phyloP scores from a whole-genome alignment of 208 protist genomes.

The Wallacemonas sp. region DNA sequence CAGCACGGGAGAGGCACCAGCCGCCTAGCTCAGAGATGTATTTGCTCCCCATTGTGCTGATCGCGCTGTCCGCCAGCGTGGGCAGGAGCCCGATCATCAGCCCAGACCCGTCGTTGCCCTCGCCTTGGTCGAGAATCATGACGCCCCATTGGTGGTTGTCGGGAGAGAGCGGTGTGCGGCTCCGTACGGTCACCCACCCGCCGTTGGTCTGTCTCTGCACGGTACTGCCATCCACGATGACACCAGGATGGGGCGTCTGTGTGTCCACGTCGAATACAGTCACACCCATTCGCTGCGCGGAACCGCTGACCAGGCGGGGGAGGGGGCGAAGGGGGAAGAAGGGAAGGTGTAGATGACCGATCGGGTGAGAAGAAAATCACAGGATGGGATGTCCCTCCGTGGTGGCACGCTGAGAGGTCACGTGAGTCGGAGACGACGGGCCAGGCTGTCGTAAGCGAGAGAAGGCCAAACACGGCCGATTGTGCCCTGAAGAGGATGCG shows the following conservation, averaged over 20 bases:
- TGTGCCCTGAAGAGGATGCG: no score
- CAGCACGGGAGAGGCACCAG: conserved; percentile 87
- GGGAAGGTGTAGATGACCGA: no score
- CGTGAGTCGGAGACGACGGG: no score
- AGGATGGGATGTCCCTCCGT: background rate
- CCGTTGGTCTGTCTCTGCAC: conserved; percentile 86
- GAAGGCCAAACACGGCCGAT: no score
- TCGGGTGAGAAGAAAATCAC: background rate
- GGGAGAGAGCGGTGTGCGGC: conserved; percentile 57
- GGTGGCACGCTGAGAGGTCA: no score
- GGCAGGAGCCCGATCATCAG: conserved; percentile 91
- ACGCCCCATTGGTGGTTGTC: conserved; percentile 87
- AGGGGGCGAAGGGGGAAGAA: no score
- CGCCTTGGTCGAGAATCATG: conserved; percentile 86
- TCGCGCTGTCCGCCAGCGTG: conserved; percentile 35
- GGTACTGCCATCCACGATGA: conserved; percentile 61
- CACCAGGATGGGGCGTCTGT: conserved; percentile 78
- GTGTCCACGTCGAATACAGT: conserved; percentile 82
- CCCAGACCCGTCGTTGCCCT: conserved; percentile 83
- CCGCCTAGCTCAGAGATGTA: conserved; percentile 91
- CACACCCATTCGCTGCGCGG: conserved; percentile 55
- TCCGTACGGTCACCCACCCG: conserved; percentile 89
- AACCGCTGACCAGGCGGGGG: background rate
- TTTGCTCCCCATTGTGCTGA: conserved; percentile 71
- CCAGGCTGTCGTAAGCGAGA: no score